These are phyloP conservation scores for Lactarius hatsudake DNA, from an alignment of 768 basidiomycete species.

Conservation along the genomic window DNA sequence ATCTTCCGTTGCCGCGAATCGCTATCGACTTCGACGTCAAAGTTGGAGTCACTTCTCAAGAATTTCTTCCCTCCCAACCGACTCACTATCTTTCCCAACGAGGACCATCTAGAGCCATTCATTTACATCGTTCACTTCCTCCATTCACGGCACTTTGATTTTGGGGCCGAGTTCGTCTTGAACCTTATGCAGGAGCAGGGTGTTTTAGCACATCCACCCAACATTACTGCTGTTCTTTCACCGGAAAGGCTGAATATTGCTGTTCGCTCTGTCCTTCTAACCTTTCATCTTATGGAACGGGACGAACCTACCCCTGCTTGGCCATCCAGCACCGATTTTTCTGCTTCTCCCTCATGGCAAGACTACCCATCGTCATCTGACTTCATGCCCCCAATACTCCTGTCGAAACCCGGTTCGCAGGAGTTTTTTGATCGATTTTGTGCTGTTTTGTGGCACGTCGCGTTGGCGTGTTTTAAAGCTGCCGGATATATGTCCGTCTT, in stretches of 20 bases:
- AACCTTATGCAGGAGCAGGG: conserved; percentile 74
- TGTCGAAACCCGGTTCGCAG: conserved; percentile 63
- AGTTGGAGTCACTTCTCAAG: conserved; percentile 70
- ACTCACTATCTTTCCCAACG: conserved; percentile 55
- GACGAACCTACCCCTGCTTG: conserved; percentile 70
- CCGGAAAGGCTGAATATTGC: conserved; percentile 75
- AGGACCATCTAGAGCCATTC: conserved; percentile 76
- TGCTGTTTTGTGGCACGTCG: conserved; percentile 53
- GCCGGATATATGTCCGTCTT: conserved; percentile 79
- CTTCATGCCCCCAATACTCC: conserved; percentile 51
- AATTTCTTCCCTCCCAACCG: conserved; percentile 77
- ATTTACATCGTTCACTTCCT: conserved; percentile 79
- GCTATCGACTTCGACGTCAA: conserved; percentile 72
- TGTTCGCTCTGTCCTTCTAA: conserved; percentile 72
- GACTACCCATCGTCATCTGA: conserved; percentile 74
- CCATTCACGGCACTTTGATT: conserved; percentile 79
- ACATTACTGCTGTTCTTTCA: conserved; percentile 47
- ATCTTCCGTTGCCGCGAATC: conserved; percentile 91
- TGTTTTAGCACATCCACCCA: conserved; percentile 42
- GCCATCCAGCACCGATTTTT: conserved; percentile 76
- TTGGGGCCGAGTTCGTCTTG: conserved; percentile 76
- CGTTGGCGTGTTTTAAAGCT: conserved; percentile 54
- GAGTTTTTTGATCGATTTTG: conserved; percentile 70
- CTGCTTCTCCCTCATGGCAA: conserved; percentile 46
- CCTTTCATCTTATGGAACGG: conserved; percentile 67